Conservation (phyloP, 768 basidiomycete genomes). For the Auriscalpium vulgare region DNA sequence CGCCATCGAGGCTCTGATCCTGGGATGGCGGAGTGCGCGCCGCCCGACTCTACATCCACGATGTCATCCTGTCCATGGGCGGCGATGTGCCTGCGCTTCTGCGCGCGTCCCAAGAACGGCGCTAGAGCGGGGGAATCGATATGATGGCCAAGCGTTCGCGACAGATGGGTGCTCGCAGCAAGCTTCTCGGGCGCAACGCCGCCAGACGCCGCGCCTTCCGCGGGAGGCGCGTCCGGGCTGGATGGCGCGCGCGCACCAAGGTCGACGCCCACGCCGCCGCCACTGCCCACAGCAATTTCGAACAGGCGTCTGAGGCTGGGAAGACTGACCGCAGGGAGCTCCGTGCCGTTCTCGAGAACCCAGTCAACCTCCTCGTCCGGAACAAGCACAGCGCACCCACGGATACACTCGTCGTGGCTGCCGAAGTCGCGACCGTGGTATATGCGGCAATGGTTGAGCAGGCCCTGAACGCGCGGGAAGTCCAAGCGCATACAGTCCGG, state of each 20-base stretch:
- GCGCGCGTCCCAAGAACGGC: constrained; percentile 38
- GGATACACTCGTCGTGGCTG: constrained; percentile 45
- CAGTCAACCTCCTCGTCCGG: constrained; percentile 24
- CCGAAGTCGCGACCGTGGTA: constrained; percentile 39
- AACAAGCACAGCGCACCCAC: constrained; percentile 33
- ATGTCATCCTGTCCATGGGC: constrained; percentile 25
- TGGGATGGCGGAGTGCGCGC: background rate
- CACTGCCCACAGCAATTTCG: constrained; percentile 39
- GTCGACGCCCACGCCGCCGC: constrained; percentile 19
- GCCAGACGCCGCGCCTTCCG: background rate
- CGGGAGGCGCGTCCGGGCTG: background rate
- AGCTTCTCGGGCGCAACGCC: constrained; percentile 1
- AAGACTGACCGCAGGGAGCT: constrained; percentile 33
- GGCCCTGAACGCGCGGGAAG: constrained; percentile 43
- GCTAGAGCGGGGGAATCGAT: constrained; percentile 44
- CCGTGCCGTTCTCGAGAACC: constrained; percentile 30
- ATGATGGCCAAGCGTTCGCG: constrained; percentile 41
- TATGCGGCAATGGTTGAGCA: constrained; percentile 46
- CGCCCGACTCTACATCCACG: constrained; percentile 25
- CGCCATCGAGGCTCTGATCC: constrained; percentile 20
- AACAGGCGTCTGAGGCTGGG: constrained; percentile 41
- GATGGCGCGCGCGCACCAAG: background rate
- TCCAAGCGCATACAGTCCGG: constrained; percentile 37
- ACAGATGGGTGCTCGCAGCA: constrained; percentile 31
- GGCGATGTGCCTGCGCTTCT: constrained; percentile 34